A percentile compares a stretch with the other conserved stretches of the same genome.
Conservation (phyloP, 2,329 filamentous ascomycete genomes). For the Fonsecaea nubica region DNA sequence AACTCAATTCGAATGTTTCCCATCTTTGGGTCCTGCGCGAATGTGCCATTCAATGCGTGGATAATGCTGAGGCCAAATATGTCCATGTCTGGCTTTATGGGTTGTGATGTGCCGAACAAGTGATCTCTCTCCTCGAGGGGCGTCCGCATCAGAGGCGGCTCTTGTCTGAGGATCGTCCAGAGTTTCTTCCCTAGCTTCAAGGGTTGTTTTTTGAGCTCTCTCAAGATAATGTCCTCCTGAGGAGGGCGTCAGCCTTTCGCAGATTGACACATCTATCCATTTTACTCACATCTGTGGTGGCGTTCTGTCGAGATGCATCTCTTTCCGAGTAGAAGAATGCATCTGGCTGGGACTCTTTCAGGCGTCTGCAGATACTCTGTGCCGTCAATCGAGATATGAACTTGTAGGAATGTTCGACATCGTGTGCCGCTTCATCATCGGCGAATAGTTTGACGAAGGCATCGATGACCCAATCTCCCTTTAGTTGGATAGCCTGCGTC, state of each 20-base stretch:
- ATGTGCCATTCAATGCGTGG: constrained; percentile 33
- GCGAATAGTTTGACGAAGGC: constrained; percentile 38
- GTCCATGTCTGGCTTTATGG: constrained; percentile 10
- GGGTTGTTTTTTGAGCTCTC: constrained; percentile 13
- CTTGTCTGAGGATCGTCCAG: constrained; percentile 25
- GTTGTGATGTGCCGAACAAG: constrained; percentile 28
- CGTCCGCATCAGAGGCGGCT: constrained; percentile 14
- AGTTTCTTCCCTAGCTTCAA: constrained; percentile 20
- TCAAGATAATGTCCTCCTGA: constrained; percentile 23
- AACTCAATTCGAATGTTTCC: constrained; percentile 26
- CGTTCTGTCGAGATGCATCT: constrained; percentile 2
- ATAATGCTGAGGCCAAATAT: constrained; percentile 34
- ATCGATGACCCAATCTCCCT: constrained; percentile 13
- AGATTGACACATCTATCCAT: background rate
- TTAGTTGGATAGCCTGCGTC: constrained; percentile 20
- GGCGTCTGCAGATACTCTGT: constrained; percentile 33
- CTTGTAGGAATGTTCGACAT: constrained; percentile 29
- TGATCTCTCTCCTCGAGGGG: constrained; percentile 28
- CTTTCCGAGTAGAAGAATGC: constrained; percentile 21
- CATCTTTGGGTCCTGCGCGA: constrained; percentile 35
- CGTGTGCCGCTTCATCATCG: constrained; percentile 32
- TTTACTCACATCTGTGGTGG: constrained; percentile 4
- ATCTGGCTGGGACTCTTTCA: constrained; percentile 11
- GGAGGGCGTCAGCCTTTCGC: background rate
- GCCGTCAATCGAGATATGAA: constrained; percentile 27